These are phyloP conservation scores for Vitis cinerea DNA, from an alignment of 164 flowering plant species.

Conservation along the genomic window DNA sequence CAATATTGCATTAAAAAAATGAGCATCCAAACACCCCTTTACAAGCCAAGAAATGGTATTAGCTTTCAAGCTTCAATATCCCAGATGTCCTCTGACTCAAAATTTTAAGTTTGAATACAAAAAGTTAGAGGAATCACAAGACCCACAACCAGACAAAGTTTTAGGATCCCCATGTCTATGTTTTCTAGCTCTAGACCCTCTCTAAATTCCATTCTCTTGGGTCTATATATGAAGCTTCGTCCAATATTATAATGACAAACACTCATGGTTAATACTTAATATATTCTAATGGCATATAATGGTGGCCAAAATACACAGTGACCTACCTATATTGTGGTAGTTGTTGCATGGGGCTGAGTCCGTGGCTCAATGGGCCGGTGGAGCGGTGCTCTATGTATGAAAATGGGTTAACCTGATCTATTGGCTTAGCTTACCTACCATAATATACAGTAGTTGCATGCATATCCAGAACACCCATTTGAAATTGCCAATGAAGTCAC, in stretches of 20 bases:
- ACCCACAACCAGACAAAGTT: slow-evolving; percentile 11
- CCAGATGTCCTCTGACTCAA: not conserved
- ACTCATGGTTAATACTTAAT: not conserved
- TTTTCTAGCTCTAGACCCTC: slow-evolving; percentile 13
- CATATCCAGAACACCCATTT: slow-evolving; percentile 24
- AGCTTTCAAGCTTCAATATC: not conserved
- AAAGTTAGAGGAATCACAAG: slow-evolving; percentile 3
- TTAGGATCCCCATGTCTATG: slow-evolving; percentile 23
- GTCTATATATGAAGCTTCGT: slow-evolving; percentile 6
- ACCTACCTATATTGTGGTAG: slow-evolving; percentile 29
- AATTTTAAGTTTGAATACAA: not conserved
- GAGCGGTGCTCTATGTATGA: slow-evolving; percentile 42
- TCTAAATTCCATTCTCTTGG: slow-evolving; percentile 16
- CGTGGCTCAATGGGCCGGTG: slow-evolving; percentile 45
- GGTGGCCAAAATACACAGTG: slow-evolving; percentile 19
- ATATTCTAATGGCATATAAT: slow-evolving; percentile 10
- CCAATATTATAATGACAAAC: slow-evolving; percentile 3
- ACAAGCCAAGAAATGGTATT: not conserved
- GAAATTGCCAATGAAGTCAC: slow-evolving; percentile 19
- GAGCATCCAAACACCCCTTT: not conserved
- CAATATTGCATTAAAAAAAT: not conserved
- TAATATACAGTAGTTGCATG: slow-evolving; percentile 21
- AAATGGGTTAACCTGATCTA: slow-evolving; percentile 13
- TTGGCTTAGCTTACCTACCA: slow-evolving; percentile 9
- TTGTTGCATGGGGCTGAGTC: slow-evolving; percentile 14